Base-by-base conservation (phyloP, 768 basidiomycete species). In the Suillus hirtellus region DNA sequence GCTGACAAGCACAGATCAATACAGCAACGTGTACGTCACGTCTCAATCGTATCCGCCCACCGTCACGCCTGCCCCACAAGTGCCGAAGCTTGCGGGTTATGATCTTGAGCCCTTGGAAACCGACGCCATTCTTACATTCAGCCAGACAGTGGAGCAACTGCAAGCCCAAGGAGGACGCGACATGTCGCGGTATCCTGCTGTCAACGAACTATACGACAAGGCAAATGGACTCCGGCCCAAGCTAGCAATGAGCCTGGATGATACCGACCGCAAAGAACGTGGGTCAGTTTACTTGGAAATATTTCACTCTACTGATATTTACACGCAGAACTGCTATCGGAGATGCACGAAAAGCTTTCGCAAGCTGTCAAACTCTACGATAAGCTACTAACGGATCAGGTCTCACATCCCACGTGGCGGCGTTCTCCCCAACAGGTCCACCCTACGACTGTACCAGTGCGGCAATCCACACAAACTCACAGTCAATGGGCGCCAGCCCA, bases 301-400 rank as follows among this genome's bases (percentile, higher is more conserved):
- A 2, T 11, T 38, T 27, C 21, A 21, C 4, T 46, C 24, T 56
- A 54, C 64, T 60, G 27, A 50, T 61, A 2, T 40, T 43, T 19
- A 38, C 37, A 46, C 42, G 7, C 71, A 95, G 95, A 95, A 74
- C 82, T 96, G 72, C 79, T 99, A 42, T 81, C 87, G 8, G 95
- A 98, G 56, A 98, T 99, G 95, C 92, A 98, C 69, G 89, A 91
- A 54, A 96, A 98, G 75, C 76, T 99, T 11, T 92, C 93, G 0
- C 87, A 96, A 73, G 95, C 93, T 0, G 94, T 98, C 52, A 90
- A 91, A 71, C 78, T 97, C 4, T 99, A 98, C 72, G 96, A 98
- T 67, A 85, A 89, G 60, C 79, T 97, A 24, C 79, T 96, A 49
- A 95, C 95, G 31, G 85, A 92, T 66, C 92, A 96, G 71, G 81